Evolutionary conservation across 192 early-diverging fungal genomes (phyloP), one percentile per base, ranked within the genome.

Genomic region (Umbelopsis ramanniana): DNA sequence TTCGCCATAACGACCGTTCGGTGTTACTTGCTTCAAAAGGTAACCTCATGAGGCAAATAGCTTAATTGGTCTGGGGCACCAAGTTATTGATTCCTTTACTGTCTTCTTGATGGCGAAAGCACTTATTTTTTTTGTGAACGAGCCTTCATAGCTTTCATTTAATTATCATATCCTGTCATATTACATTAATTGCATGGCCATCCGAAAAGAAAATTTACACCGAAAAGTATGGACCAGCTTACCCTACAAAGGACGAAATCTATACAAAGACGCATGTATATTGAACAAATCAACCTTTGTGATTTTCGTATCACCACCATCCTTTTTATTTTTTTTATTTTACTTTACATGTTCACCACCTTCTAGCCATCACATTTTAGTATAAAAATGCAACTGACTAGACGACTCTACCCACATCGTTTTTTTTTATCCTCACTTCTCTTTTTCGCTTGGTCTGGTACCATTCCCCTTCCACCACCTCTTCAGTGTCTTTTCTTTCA

Each of bases 11-110:
- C 14, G 26, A 26, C 26, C 5, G 26, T 37, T 63, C 57, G 57
- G 57, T 63, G 57, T 63, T 63, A 63, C 57, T 3, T 63, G 17
- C 57, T 63, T 3, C 15, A 63, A 37, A 63, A 17, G 57, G 57
- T 4, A 63, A 63, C n/a, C 17, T 63, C 57, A 37, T 63, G 57
- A 63, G 17, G 33, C 57, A 63, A 37, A 3, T 29, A 38, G 29
- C 57, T 63, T 63, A 63, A 63, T 63, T 63, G 57, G 57, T 63
- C 57, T 63, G 57, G 57, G 57, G 11, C 57, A 63, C 57, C 57
- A 63, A 63, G 48, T 63, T 29, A 63, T 63, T 63, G 33, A 38
- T 37, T 63, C 26, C 57, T 63, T 37, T 43, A 43, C 57, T 63
- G 9, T 19, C 15, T n/a, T 6, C 14, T n/a, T 12, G 57, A 63